Conservation (phyloP, 2,329 filamentous ascomycete species). For the Camillea tinctor region DNA sequence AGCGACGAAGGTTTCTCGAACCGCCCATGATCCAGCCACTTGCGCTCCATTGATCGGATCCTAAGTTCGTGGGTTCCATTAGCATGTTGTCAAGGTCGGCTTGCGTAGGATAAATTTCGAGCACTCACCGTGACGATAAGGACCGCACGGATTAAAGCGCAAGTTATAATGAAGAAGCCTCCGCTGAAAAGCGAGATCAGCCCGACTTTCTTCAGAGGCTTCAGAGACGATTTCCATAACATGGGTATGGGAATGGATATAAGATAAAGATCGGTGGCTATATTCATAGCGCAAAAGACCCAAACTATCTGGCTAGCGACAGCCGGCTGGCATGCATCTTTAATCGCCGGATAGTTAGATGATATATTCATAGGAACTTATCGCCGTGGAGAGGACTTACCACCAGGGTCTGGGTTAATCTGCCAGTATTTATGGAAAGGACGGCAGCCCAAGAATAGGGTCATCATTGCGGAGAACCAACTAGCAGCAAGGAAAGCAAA, state of each 20-base stretch:
- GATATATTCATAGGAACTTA: slow-evolving; percentile 3
- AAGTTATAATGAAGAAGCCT: slow-evolving; percentile 40
- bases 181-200: slow-evolving; percentile 36
- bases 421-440: slow-evolving; percentile 53
- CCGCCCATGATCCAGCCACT: slow-evolving; percentile 41
- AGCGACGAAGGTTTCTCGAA: slow-evolving; percentile 44
- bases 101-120: neutral
- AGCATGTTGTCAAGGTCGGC: neutral
- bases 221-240: slow-evolving; percentile 39
- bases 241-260: slow-evolving; percentile 57
- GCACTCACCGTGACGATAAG: slow-evolving; percentile 34
- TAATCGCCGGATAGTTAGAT: slow-evolving; percentile 12
- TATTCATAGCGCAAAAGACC: slow-evolving; percentile 48
- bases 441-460: slow-evolving; percentile 46
- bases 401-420: slow-evolving; percentile 51
- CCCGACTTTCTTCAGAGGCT: slow-evolving; percentile 35
- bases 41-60: slow-evolving; percentile 39
- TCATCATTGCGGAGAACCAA: slow-evolving; percentile 45
- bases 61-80: slow-evolving; percentile 20
- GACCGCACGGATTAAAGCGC: slow-evolving; percentile 36
- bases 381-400: slow-evolving; percentile 31
- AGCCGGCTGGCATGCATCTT: slow-evolving; percentile 46
- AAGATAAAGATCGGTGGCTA: slow-evolving; percentile 56
- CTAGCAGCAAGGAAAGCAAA: slow-evolving; percentile 44
- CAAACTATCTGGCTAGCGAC: slow-evolving; percentile 47